phyloP scores from a whole-genome alignment of 495 filamentous ascomycete genomes.

The Geoglossum glabrum region DNA sequence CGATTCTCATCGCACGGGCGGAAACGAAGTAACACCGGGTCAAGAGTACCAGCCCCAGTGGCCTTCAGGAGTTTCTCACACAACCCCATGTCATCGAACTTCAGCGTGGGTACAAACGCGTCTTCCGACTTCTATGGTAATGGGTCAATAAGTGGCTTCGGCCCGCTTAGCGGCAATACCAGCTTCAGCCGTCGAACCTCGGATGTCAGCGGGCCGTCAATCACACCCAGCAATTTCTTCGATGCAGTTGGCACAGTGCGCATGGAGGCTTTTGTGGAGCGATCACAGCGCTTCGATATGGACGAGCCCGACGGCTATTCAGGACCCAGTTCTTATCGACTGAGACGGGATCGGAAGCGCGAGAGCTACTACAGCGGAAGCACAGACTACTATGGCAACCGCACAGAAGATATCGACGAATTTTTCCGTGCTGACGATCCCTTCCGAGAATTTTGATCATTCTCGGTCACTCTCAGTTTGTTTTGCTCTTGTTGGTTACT shows the following conservation, averaged over 20 bases:
- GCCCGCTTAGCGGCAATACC: constrained; percentile 21
- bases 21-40: constrained; percentile 66
- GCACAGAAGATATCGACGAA: constrained; percentile 9
- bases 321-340: not conserved
- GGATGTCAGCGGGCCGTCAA: constrained; percentile 21
- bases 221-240: constrained; percentile 23
- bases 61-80: constrained; percentile 61
- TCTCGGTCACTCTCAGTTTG: too few species aligned
- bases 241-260: constrained; percentile 73
- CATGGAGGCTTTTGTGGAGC: constrained; percentile 79
- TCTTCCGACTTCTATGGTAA: constrained; percentile 10
- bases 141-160: constrained; percentile 30
- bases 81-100: constrained; percentile 23
- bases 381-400: constrained; percentile 9
- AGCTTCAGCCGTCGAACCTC: constrained; percentile 25
- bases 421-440: constrained; percentile 21
- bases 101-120: constrained; percentile 11
- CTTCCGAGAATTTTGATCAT: constrained; percentile 22
- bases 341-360: not conserved
- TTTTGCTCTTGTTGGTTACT: not conserved
- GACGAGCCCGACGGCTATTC: constrained; percentile 11
- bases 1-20: constrained; percentile 55
- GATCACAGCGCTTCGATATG: constrained; percentile 3
- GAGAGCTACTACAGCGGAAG: constrained; percentile 15
- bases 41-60: constrained; percentile 28